Conservation (phyloP, 164 flowering plant genomes). For the Sextonia rubra region DNA sequence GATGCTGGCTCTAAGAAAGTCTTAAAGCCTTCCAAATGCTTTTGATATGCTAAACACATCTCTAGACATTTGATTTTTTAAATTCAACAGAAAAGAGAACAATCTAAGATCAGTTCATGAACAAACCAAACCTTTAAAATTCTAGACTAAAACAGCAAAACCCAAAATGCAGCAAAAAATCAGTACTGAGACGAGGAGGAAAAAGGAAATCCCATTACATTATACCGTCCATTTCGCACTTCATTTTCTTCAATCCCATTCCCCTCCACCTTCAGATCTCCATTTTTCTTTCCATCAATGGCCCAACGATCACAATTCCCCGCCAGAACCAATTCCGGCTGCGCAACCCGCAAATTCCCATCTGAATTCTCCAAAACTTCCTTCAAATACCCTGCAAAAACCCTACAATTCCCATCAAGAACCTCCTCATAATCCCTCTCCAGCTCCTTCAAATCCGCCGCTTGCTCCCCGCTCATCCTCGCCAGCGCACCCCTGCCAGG, state of each 20-base stretch:
- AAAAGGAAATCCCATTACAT: slow-evolving; percentile 37
- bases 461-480: slow-evolving; percentile 46
- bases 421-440: slow-evolving; percentile 51
- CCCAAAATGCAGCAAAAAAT: no score
- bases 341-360: slow-evolving; percentile 20
- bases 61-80: no score
- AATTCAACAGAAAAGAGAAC: no score
- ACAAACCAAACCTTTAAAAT: no score
- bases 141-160: no score
- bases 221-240: slow-evolving; percentile 51
- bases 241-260: slow-evolving; percentile 15
- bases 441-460: slow-evolving; percentile 46
- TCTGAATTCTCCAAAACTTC: slow-evolving; percentile 31
- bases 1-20: no score
- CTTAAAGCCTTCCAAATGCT: no score
- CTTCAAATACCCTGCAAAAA: slow-evolving; percentile 40
- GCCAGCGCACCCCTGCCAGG: slow-evolving; percentile 36
- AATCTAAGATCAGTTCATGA: no score
- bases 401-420: slow-evolving; percentile 55
- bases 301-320: slow-evolving; percentile 11
- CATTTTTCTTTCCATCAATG: neutral
- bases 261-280: slow-evolving; percentile 16
- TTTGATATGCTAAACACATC: no score
- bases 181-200: neutral
- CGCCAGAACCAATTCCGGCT: slow-evolving; percentile 31